Conservation (phyloP, 441 rosid genomes). For the Iberis amara region DNA sequence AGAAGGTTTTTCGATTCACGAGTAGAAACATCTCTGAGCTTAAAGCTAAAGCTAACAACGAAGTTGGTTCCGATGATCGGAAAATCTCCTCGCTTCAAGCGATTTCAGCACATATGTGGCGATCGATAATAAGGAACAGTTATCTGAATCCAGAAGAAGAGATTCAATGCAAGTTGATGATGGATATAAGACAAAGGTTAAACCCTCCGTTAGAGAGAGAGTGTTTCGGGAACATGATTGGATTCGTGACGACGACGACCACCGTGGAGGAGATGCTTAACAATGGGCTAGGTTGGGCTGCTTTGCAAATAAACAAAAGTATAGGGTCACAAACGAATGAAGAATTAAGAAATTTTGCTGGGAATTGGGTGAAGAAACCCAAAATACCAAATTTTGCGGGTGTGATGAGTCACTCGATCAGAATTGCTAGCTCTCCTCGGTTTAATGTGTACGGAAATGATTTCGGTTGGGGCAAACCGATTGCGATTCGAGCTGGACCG, state of each 20-base stretch:
- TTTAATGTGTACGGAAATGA: conserved; percentile 37
- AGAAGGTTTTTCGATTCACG: conserved; percentile 34
- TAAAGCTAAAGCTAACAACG: conserved; percentile 36
- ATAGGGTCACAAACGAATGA: conserved; percentile 26
- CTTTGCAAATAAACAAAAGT: conserved; percentile 26
- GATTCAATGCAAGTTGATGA: conserved; percentile 8
- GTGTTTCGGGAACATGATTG: conserved; percentile 31
- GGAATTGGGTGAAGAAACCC: conserved; percentile 27
- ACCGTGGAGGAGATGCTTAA: conserved; percentile 22
- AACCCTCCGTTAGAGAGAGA: conserved; percentile 27
- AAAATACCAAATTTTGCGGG: neutral
- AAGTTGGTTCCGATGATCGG: conserved; percentile 18
- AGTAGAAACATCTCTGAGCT: conserved; percentile 30
- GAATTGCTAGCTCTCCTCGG: conserved; percentile 34
- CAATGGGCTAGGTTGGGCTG: conserved; percentile 30
- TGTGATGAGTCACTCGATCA: conserved; percentile 1
- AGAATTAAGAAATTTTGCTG: conserved; percentile 14
- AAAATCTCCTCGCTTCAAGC: conserved; percentile 46
- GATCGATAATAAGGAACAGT: conserved; percentile 22
- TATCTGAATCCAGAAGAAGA: conserved; percentile 14
- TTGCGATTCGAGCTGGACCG: conserved; percentile 31
- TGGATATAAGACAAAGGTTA: conserved; percentile 29
- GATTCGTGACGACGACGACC: conserved; percentile 9
- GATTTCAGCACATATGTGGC: conserved; percentile 40
- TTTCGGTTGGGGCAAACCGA: conserved; percentile 45